Evolutionary conservation across 805 yeast species (phyloP), one percentile per base, ranked within the genome.

Genomic region (Zygosaccharomyces bailii): DNA sequence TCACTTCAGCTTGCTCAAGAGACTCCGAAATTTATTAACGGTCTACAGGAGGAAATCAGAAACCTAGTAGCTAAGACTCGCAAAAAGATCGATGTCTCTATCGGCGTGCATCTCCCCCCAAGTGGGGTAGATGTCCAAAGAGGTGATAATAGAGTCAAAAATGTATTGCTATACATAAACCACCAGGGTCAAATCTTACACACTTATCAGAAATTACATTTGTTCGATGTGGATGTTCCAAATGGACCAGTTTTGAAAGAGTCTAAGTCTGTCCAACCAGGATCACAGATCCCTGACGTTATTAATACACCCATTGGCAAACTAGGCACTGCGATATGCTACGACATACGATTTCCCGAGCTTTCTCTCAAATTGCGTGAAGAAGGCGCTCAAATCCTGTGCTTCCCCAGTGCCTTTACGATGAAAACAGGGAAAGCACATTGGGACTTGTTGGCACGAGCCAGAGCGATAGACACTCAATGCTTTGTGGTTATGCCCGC

Each of bases 321-420:
- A 42, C 66, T 87, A 4, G 96, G 95, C 0, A 63, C 76, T 8
- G 84, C 79, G 1, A 84, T 86, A 25, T 91, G 96, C 64, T 89
- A 86, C 64, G 98, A 87, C 65, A 79, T 88, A 25, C 70, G 97
- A 50, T 87, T 88, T 60, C 95, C 96, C 0, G 96, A 89, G 60
- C 66, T 86, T 38, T 81, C 93, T 1, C 55, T 84, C 27, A 65
- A 81, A 32, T 65, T 86, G 27, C 68, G 96, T 41, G 59, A 76
- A 7, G 54, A 67, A 42, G 96, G 96, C 2, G 95, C 96, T 1
- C 75, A 86, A 46, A 69, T 91, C 17, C 54, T 91, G 31, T 76
- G 91, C 2, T 91, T 71, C 55, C 98, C 99, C 0, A 83, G 95
- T 19, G 98, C 98, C 0, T 93, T 95, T 72, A 93, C 96, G 0